phyloP scores from a whole-genome alignment of 2,329 filamentous ascomycete genomes.

The Curvularia sp. region DNA sequence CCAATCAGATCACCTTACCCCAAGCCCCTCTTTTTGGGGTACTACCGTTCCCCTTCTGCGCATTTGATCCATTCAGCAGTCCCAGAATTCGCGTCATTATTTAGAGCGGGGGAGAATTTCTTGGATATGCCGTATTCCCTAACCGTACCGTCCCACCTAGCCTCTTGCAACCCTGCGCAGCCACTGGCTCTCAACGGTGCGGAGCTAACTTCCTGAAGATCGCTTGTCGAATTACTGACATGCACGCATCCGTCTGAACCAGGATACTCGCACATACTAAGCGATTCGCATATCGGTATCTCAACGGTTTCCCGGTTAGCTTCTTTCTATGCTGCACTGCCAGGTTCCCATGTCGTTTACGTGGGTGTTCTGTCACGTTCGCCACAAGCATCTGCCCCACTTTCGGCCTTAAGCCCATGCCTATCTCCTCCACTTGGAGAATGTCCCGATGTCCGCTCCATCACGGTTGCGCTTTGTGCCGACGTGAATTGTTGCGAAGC shows the following conservation, averaged over 20 bases:
- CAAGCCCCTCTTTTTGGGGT: slow-evolving; percentile 9
- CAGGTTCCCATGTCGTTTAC: neutral
- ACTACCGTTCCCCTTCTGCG: neutral
- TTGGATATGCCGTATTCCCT: slow-evolving; percentile 7
- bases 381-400: slow-evolving; percentile 1
- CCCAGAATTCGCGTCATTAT: slow-evolving; percentile 1
- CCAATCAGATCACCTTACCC: neutral
- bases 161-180: neutral
- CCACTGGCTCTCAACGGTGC: slow-evolving; percentile 9
- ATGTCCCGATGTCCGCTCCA: neutral
- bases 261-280: neutral
- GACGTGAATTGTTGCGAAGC: neutral
- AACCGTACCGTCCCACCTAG: neutral
- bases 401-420: neutral
- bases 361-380: slow-evolving; percentile 4
- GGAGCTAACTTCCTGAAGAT: slow-evolving; percentile 6
- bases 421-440: neutral
- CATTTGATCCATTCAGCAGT: neutral
- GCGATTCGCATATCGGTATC: neutral
- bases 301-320: neutral
- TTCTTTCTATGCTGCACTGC: neutral
- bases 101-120: neutral
- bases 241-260: neutral
- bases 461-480: neutral
- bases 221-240: neutral